Base-by-base conservation (phyloP, 208 protist genomes). In the Herpetomonas samuelpessoai region DNA sequence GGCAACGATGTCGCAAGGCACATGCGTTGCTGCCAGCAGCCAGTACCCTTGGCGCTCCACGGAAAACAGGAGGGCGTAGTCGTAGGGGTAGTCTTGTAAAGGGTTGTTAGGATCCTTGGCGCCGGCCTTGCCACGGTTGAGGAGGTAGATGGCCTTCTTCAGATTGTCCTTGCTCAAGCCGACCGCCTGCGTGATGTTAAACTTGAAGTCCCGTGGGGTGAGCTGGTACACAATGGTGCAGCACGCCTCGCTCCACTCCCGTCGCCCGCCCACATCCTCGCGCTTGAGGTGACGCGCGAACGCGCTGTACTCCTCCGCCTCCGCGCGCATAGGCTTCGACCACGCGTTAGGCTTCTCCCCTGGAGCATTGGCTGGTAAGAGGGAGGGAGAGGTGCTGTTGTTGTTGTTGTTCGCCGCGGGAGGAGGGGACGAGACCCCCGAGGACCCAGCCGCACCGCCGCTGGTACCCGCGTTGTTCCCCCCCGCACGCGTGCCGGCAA, bases 221-320 rank as follows among this genome's bases (percentile, higher is more conserved):
- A 91, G 83, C 59, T 95, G 89, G 52, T 95, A 95, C n/a, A 95
- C 79, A 59, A 92, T 81, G 26, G 81, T 80, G 68, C 86, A 91
- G 68, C 75, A 88, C 10, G 78, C 74, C 57, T 87, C 78, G 44
- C 78, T 80, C 86, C 89, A 95, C 62, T 75, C 78, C 4, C 86
- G 83, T n/a, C 60, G 76, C 46, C 72, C 24, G 10, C 54, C 24
- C 26, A 56, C 68, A 48, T 75, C 75, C 50, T 88, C 76, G 12
- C 73, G 68, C 66, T 76, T 79, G 22, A 80, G 16, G 45, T 68
- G 68, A 21, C 78, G 73, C 44, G 71, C 61, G 46, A 76, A 71
- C 45, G 52, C 63, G 22, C 61, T 41, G 22, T 71, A 71, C 61
- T 81, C 73, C 24, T 79, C 73, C 50, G 71, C 63, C 25, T 80